These are phyloP conservation scores for Aspergillus homomorphus DNA, from an alignment of 495 filamentous ascomycete species.

Conservation along the genomic window DNA sequence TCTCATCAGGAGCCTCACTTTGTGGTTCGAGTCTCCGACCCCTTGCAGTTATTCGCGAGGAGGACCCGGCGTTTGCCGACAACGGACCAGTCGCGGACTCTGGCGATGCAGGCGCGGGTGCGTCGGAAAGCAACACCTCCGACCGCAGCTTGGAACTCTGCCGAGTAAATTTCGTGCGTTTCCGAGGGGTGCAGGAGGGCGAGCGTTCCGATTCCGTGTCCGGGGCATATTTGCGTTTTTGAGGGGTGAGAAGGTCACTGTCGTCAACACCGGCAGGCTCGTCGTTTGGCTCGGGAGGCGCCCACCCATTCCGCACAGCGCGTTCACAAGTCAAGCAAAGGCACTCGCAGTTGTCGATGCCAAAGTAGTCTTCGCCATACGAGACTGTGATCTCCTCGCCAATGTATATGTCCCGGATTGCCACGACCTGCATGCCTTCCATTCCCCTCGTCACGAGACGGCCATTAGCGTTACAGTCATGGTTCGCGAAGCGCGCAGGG, in stretches of 20 bases:
- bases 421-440: slow-evolving; percentile 83
- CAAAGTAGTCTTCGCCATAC: slow-evolving; percentile 96
- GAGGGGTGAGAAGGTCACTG: slow-evolving; percentile 24
- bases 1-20: slow-evolving; percentile 6
- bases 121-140: slow-evolving; percentile 37
- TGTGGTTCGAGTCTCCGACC: neutral
- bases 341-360: slow-evolving; percentile 91
- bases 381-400: slow-evolving; percentile 95
- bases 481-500: slow-evolving; percentile 93
- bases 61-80: slow-evolving; percentile 13
- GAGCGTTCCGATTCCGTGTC: slow-evolving; percentile 38
- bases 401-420: slow-evolving; percentile 71
- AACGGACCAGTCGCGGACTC: slow-evolving; percentile 17
- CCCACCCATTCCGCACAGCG: slow-evolving; percentile 78
- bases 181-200: slow-evolving; percentile 33
- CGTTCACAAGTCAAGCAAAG: slow-evolving; percentile 85
- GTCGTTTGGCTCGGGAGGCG: slow-evolving; percentile 44
- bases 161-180: slow-evolving; percentile 36
- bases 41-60: slow-evolving; percentile 4
- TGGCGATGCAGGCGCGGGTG: slow-evolving; percentile 12
- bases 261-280: slow-evolving; percentile 33
- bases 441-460: slow-evolving; percentile 74
- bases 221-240: slow-evolving; percentile 44
- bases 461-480: slow-evolving; percentile 94
- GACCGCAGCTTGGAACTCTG: slow-evolving; percentile 42